Base-by-base conservation (phyloP, 768 basidiomycete genomes). In the Tremella mesenterica region DNA sequence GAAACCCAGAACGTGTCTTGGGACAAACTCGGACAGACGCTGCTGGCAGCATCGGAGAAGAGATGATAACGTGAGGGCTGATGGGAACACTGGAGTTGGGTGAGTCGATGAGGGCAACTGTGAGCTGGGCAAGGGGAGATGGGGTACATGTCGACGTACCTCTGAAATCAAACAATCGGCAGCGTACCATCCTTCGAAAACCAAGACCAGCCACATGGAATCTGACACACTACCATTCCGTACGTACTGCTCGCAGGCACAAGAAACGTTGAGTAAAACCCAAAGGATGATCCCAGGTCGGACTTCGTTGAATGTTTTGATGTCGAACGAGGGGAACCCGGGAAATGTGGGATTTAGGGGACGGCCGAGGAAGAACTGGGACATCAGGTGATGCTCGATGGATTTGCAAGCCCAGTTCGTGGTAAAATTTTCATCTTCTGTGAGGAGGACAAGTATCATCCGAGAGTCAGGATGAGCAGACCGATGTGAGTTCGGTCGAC, bases 231-330 rank as follows among this genome's bases (percentile, higher is more conserved):
- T 83, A n/a, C 85, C 88, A 27, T 83, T 80, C 52, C 86, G 85
- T 49, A 80, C 80, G 10, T 87, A 88, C 72, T 99, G 95, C 67
- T 85, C 85, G 72, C 92, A 95, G 1, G 83, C 80, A 83, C 91
- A 86, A 71, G 85, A 84, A 57, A 96, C 82, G 74, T 96, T 83
- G 73, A 92, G 78, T 51, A 99, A 79, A 25, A 83, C 77, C 93
- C 95, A 99, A 16, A 90, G 81, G 61, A 92, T 92, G 50, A 95
- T 79, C 18, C 90, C 89, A 0, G 90, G 90, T 25, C 89, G 81
- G 28, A 92, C 81, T 67, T 95, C 90, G 70, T 83, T 92, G 65
- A 81, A 86, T 0, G 81, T 79, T 70, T 86, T 86, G 76, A 86
- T 75, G 65, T 86, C 85, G 75, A 90, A 81, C 16, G 76, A 77